phyloP scores from a whole-genome alignment of 805 yeast species.

The Schwanniomyces sp. region DNA sequence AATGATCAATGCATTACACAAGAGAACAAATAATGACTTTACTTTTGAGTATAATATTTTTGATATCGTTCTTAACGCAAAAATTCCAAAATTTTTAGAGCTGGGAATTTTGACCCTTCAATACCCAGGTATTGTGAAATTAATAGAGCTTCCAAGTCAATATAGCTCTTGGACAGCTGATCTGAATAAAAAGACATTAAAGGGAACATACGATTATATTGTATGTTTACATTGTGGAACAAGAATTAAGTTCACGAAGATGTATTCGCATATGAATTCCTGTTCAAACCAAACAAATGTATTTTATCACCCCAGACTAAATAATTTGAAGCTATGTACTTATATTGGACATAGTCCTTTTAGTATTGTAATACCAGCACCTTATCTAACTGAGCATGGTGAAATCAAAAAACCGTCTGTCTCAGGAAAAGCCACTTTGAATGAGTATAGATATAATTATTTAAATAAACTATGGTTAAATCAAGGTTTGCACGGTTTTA shows the following conservation, averaged over 20 bases:
- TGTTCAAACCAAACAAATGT: slow-evolving; percentile 24
- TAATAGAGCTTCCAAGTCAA: slow-evolving; percentile 53
- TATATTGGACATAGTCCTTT: slow-evolving; percentile 23
- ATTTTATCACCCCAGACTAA: slow-evolving; percentile 25
- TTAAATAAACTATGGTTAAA: slow-evolving; percentile 62
- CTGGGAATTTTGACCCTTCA: slow-evolving; percentile 32
- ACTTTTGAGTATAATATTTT: slow-evolving; percentile 20
- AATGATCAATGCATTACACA: slow-evolving; percentile 10
- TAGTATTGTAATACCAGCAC: slow-evolving; percentile 51
- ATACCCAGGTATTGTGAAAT: slow-evolving; percentile 54
- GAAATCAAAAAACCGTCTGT: slow-evolving; percentile 61
- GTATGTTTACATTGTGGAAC: slow-evolving; percentile 39
- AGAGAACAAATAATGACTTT: background rate
- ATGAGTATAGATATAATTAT: slow-evolving; percentile 51
- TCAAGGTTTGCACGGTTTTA: slow-evolving; percentile 54
- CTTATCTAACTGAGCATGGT: slow-evolving; percentile 74
- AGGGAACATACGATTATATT: slow-evolving; percentile 18
- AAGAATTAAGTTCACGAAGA: slow-evolving; percentile 16
- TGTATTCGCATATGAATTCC: slow-evolving; percentile 26
- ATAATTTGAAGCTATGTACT: slow-evolving; percentile 22
- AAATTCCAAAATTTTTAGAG: slow-evolving; percentile 23
- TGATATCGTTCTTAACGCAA: slow-evolving; percentile 21
- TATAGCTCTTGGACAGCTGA: slow-evolving; percentile 27
- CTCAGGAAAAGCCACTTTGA: slow-evolving; percentile 58
- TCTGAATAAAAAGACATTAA: slow-evolving; percentile 10